Conservation (phyloP, 495 filamentous ascomycete genomes). For the Penicillium diatomitis region DNA sequence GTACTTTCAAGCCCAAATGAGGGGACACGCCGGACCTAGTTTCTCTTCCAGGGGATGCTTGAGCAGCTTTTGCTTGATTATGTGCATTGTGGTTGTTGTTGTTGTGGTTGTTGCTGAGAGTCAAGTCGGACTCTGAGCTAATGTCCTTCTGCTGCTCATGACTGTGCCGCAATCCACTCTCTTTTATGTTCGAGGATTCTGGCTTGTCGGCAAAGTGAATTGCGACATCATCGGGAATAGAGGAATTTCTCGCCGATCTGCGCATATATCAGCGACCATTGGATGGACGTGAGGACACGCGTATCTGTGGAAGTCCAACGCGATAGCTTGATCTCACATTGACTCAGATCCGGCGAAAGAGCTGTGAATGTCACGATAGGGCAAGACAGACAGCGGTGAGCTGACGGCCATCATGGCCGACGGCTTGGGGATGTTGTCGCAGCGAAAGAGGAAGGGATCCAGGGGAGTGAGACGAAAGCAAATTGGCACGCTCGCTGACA, state of each 20-base stretch:
- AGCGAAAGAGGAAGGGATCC: background rate
- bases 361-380: constrained; percentile 11
- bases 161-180: background rate
- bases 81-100: background rate
- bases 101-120: background rate
- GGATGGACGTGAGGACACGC: background rate
- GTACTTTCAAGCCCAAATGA: constrained; percentile 29
- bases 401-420: constrained; percentile 24
- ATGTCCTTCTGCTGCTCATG: too few species aligned
- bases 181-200: background rate
- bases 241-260: constrained; percentile 5
- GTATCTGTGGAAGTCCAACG: too few species aligned
- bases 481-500: too few species aligned
- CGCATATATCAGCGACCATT: constrained; percentile 1
- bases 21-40: background rate
- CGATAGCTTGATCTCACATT: constrained; percentile 7
- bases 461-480: too few species aligned
- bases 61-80: background rate
- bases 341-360: constrained; percentile 10
- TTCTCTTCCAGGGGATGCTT: constrained; percentile 2
- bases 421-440: background rate
- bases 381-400: constrained; percentile 25
- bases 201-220: background rate
- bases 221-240: constrained; percentile 1
- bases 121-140: too few species aligned